phyloP scores from a whole-genome alignment of 768 basidiomycete genomes.

The Paxillus ammoniavirescens region DNA sequence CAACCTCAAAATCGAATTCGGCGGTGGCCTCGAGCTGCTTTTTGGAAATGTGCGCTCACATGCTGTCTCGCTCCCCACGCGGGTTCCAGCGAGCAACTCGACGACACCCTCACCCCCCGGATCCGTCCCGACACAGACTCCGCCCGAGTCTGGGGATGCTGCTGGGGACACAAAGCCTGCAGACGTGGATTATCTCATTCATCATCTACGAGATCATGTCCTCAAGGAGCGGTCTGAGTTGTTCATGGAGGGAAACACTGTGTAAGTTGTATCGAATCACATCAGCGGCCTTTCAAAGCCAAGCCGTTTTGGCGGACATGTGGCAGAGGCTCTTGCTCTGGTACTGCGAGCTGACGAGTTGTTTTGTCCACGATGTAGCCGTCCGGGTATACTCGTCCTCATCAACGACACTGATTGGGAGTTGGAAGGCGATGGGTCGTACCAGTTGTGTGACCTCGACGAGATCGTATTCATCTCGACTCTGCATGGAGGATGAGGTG shows the following conservation, averaged over 20 bases:
- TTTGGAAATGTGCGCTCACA: conserved; percentile 72
- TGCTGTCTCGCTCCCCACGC: conserved; percentile 49
- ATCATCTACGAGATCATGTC: conserved; percentile 71
- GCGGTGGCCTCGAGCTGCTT: conserved; percentile 84
- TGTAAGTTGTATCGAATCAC: conserved; percentile 52
- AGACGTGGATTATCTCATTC: conserved; percentile 76
- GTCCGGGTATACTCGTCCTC: conserved; percentile 95
- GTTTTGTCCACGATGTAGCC: conserved; percentile 44
- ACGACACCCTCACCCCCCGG: conserved; percentile 15
- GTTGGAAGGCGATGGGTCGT: conserved; percentile 90
- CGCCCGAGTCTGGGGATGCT: not conserved
- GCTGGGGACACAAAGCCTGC: conserved; percentile 39
- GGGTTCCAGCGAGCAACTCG: conserved; percentile 38
- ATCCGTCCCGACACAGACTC: not conserved
- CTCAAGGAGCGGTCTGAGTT: conserved; percentile 85
- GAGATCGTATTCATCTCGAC: conserved; percentile 97
- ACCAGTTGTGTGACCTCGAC: conserved; percentile 72
- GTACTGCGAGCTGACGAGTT: not conserved
- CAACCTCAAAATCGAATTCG: conserved; percentile 67
- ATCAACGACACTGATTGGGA: conserved; percentile 99
- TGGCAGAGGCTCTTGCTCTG: not conserved
- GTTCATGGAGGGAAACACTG: conserved; percentile 83
- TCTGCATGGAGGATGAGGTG: conserved; percentile 77
- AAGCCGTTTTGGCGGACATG: too few species aligned
- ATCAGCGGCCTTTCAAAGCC: not conserved